Conservation (phyloP, 768 basidiomycete species). For the Trametopsis cervina region DNA sequence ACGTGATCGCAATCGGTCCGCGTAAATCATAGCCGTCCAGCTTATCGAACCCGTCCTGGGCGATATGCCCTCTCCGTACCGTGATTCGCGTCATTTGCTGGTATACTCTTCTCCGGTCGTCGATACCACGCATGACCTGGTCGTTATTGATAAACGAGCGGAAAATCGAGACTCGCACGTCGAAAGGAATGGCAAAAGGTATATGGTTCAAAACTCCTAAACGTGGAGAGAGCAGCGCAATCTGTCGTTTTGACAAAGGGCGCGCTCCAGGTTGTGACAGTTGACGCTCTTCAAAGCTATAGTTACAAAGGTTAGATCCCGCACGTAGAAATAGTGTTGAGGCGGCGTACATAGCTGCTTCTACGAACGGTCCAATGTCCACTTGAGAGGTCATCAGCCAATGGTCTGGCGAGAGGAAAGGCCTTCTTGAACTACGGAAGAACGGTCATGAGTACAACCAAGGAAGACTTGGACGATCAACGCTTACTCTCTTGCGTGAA, state of each 20-base stretch:
- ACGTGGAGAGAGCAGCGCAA: slow-evolving; percentile 73
- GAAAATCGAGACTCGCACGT: slow-evolving; percentile 85
- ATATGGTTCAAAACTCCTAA: slow-evolving; percentile 92
- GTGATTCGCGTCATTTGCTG: slow-evolving; percentile 33
- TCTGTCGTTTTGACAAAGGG: slow-evolving; percentile 54
- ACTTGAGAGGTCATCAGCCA: slow-evolving; percentile 67
- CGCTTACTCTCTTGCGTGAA: slow-evolving; percentile 86
- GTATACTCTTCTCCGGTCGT: slow-evolving; percentile 6
- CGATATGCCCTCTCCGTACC: slow-evolving; percentile 69
- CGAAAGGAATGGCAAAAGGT: slow-evolving; percentile 92
- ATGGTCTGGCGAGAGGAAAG: slow-evolving; percentile 77
- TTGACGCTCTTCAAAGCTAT: slow-evolving; percentile 61
- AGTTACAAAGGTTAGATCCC: background rate
- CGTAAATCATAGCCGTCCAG: slow-evolving; percentile 76
- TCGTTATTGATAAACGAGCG: slow-evolving; percentile 76
- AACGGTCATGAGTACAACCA: slow-evolving; percentile 4
- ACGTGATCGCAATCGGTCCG: slow-evolving; percentile 79
- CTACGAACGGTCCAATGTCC: slow-evolving; percentile 70
- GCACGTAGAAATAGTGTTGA: background rate
- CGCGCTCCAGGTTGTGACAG: slow-evolving; percentile 24
- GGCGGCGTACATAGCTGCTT: slow-evolving; percentile 70
- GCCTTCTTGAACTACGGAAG: slow-evolving; percentile 61
- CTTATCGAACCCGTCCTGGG: slow-evolving; percentile 88
- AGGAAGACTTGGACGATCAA: background rate
- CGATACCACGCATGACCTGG: slow-evolving; percentile 20